A percentile compares a stretch with the other conserved stretches of the same genome.
These are phyloP conservation scores for Hypoxylon intermedium DNA, from an alignment of 495 filamentous ascomycete species.

Conservation along the genomic window DNA sequence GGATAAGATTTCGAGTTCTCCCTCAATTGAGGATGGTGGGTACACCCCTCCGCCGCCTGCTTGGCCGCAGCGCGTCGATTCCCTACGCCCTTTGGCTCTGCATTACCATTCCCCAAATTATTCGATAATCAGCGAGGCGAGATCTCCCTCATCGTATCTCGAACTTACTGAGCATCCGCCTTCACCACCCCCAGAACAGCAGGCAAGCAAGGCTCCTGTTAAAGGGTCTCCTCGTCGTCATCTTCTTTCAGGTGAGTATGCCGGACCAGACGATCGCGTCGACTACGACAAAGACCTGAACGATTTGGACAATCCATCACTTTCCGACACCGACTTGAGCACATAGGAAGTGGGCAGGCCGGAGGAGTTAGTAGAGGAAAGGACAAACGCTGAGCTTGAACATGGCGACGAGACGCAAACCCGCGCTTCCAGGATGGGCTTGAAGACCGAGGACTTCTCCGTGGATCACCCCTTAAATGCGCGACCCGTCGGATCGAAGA, in stretches of 20 bases:
- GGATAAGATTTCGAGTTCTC: slow-evolving; percentile 97
- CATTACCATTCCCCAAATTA: slow-evolving; percentile 37
- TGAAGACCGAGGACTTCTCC: slow-evolving; percentile 16
- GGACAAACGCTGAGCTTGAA: slow-evolving; percentile 16
- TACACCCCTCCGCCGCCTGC: slow-evolving; percentile 49
- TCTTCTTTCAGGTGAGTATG: slow-evolving; percentile 69
- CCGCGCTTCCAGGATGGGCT: slow-evolving; percentile 21
- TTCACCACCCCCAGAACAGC: slow-evolving; percentile 42
- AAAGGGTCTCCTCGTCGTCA: slow-evolving; percentile 54
- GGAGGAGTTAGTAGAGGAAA: slow-evolving; percentile 4
- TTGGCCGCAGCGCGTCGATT: slow-evolving; percentile 51
- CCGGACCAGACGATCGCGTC: slow-evolving; percentile 36
- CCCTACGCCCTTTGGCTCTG: slow-evolving; percentile 45
- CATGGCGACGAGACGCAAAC: not conserved
- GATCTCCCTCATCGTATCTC: slow-evolving; percentile 63
- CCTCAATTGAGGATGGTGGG: slow-evolving; percentile 98
- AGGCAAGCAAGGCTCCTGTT: slow-evolving; percentile 49
- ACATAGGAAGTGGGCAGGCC: slow-evolving; percentile 24
- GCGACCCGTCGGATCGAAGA: not conserved
- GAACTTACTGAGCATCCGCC: slow-evolving; percentile 57
- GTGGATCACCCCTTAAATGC: not conserved
- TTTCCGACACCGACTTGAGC: slow-evolving; percentile 17
- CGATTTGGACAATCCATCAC: slow-evolving; percentile 34
- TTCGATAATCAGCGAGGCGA: slow-evolving; percentile 41
- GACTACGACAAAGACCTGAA: slow-evolving; percentile 31